Evolutionary conservation across 345 rosid genomes (phyloP).

Genomic region (Ceriops tagal): DNA sequence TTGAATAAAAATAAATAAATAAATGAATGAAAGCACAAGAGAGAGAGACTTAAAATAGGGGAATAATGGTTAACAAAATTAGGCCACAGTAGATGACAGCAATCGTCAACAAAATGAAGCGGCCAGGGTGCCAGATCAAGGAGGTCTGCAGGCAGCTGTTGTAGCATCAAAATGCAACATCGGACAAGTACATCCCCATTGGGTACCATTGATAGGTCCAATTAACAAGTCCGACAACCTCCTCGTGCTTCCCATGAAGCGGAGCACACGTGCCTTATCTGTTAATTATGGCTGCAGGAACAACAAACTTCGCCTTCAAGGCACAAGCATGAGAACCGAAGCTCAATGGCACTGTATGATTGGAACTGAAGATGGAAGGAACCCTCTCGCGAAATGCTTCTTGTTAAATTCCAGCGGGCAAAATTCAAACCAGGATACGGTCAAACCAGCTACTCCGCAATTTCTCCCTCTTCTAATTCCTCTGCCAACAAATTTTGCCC

Average conservation of each 20-base stretch:
- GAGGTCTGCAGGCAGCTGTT: too few relatives aligned
- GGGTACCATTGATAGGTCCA: not conserved
- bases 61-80: too few relatives aligned
- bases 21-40: too few relatives aligned
- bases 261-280: not conserved
- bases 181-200: too few relatives aligned
- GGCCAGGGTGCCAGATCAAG: too few relatives aligned
- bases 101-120: too few relatives aligned
- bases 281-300: not conserved
- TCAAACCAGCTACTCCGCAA: slow-evolving; percentile 35
- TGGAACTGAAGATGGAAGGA: not conserved
- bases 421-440: not conserved
- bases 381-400: not conserved
- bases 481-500: slow-evolving; percentile 19
- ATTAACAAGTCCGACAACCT: not conserved
- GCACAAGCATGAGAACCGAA: not conserved
- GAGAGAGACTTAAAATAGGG: too few relatives aligned
- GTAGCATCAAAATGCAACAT: too few relatives aligned
- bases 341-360: too few relatives aligned
- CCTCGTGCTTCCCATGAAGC: not conserved
- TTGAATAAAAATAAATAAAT: too few relatives aligned
- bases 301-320: not conserved
- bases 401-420: not conserved
- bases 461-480: slow-evolving; percentile 90
- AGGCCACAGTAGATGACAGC: too few relatives aligned